Percentiles rank a stretch among this genome's conserved stretches.
Conservation (phyloP, 441 rosid genomes). For the Viola pubescens region DNA sequence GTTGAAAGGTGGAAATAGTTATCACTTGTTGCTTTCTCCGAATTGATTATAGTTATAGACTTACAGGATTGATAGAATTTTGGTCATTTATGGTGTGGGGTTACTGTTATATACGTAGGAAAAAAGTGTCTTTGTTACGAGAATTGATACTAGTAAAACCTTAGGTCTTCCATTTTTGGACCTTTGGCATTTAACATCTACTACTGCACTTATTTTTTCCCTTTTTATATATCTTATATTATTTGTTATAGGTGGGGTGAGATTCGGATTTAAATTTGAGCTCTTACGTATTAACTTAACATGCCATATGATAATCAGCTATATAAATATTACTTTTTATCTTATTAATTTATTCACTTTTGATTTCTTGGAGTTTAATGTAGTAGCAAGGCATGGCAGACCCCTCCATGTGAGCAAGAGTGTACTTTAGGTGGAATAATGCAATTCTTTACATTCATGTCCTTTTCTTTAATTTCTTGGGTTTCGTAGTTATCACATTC, state of each 20-base stretch:
- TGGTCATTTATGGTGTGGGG: not conserved
- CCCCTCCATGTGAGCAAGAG: constrained; percentile 42
- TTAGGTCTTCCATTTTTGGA: too few relatives aligned
- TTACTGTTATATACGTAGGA: too few relatives aligned
- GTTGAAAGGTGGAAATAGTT: not conserved
- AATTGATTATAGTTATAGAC: too few relatives aligned
- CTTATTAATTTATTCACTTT: constrained; percentile 8
- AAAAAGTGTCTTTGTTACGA: too few relatives aligned
- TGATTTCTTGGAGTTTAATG: constrained; percentile 19
- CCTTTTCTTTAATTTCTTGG: constrained; percentile 21
- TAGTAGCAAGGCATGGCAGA: constrained; percentile 25
- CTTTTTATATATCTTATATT: too few relatives aligned
- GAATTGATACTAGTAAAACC: too few relatives aligned
- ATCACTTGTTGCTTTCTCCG: not conserved
- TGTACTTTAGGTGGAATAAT: constrained; percentile 23
- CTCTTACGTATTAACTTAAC: too few relatives aligned
- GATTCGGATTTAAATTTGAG: too few relatives aligned
- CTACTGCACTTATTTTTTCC: too few relatives aligned
- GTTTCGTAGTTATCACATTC: constrained; percentile 23
- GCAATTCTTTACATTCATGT: constrained; percentile 17
- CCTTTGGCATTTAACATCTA: too few relatives aligned
- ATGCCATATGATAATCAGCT: too few relatives aligned
- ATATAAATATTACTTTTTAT: not conserved
- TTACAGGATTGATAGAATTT: not conserved
- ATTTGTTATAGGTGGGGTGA: too few relatives aligned